A percentile compares a stretch with the other conserved stretches of the same genome.
These are phyloP conservation scores for Penicillium sp. DNA, from an alignment of 2,329 filamentous ascomycete species.

Conservation along the genomic window DNA sequence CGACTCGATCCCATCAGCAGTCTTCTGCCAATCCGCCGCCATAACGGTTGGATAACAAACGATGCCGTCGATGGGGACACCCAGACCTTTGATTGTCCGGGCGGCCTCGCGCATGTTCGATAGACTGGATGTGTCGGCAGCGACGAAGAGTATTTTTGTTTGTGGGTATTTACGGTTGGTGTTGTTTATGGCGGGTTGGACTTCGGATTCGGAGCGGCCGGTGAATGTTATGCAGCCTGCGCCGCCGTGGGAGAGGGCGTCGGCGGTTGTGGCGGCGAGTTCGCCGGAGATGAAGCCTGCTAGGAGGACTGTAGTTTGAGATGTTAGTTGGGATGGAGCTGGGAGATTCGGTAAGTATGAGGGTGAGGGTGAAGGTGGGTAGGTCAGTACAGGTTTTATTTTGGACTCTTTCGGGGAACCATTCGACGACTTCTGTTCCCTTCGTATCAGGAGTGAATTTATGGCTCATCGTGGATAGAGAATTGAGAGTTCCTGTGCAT, in stretches of 20 bases:
- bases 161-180: conserved; percentile 30
- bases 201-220: conserved; percentile 33
- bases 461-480: conserved; percentile 20
- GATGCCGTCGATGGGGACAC: conserved; percentile 32
- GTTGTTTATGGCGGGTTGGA: conserved; percentile 35
- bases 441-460: conserved; percentile 36
- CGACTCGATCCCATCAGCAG: conserved; percentile 32
- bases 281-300: conserved; percentile 33
- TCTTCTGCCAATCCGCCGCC: conserved; percentile 28
- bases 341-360: neutral
- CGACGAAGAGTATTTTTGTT: conserved; percentile 32
- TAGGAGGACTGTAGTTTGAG: conserved; percentile 36
- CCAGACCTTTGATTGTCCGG: conserved; percentile 23
- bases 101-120: conserved; percentile 29
- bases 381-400: conserved; percentile 37
- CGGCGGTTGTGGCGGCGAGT: conserved; percentile 36
- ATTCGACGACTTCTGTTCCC: conserved; percentile 39
- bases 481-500: neutral
- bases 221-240: conserved; percentile 39
- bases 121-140: conserved; percentile 24
- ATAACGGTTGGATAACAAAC: conserved; percentile 30
- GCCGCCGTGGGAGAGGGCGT: conserved; percentile 35
- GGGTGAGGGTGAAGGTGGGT: neutral
- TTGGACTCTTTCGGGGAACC: conserved; percentile 37
- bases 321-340: neutral